Evolutionary conservation across 2,329 filamentous ascomycete genomes (phyloP).

Genomic region (Colletotrichum eremochloae): DNA sequence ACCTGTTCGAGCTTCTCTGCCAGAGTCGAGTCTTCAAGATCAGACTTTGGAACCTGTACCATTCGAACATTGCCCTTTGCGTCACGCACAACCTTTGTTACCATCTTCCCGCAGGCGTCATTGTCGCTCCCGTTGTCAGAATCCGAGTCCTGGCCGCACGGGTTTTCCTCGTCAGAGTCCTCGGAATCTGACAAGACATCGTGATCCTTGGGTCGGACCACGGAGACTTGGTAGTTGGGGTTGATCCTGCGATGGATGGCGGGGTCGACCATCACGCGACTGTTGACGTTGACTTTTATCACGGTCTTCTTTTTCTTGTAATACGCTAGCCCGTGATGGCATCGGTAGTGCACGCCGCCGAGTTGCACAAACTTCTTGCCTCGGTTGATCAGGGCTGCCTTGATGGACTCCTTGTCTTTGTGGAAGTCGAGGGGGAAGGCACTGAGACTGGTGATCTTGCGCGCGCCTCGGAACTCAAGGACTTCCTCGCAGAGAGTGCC

Average conservation of each 20-base stretch:
- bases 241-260: slow-evolving; percentile 86
- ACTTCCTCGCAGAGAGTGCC: slow-evolving; percentile 79
- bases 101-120: slow-evolving; percentile 57
- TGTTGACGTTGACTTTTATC: slow-evolving; percentile 86
- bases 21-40: slow-evolving; percentile 50
- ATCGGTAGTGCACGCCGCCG: slow-evolving; percentile 86
- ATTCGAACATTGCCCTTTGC: slow-evolving; percentile 52
- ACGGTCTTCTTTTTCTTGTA: slow-evolving; percentile 83
- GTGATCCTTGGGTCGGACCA: slow-evolving; percentile 79
- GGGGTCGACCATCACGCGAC: slow-evolving; percentile 89
- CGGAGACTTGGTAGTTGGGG: slow-evolving; percentile 85
- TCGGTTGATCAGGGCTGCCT: slow-evolving; percentile 78
- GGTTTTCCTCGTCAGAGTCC: slow-evolving; percentile 60
- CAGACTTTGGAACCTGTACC: slow-evolving; percentile 52
- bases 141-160: slow-evolving; percentile 54
- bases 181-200: slow-evolving; percentile 68
- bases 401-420: slow-evolving; percentile 75
- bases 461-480: slow-evolving; percentile 80
- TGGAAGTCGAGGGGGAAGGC: slow-evolving; percentile 87
- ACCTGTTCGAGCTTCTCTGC: slow-evolving; percentile 64
- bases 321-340: slow-evolving; percentile 87
- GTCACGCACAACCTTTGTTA: slow-evolving; percentile 66
- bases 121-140: slow-evolving; percentile 57
- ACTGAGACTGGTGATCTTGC: slow-evolving; percentile 83
- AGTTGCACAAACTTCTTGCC: slow-evolving; percentile 87